A percentile compares a stretch with the other conserved stretches of the same genome.
phyloP scores from a whole-genome alignment of 148 eudicot genomes.

The Rhododendron molle region DNA sequence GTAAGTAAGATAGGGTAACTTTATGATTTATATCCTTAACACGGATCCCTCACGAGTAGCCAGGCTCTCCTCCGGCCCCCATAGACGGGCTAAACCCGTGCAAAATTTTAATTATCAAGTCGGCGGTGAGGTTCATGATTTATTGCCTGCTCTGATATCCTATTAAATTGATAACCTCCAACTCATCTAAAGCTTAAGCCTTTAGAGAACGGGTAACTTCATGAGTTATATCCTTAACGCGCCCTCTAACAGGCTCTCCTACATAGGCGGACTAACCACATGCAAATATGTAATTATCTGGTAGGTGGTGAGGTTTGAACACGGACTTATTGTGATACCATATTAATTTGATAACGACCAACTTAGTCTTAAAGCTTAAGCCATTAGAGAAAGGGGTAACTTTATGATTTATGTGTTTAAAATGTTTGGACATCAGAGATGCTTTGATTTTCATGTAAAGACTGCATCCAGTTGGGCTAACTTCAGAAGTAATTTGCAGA shows the following conservation, averaged over 20 bases:
- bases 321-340: neutral
- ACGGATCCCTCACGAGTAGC: neutral
- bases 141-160: neutral
- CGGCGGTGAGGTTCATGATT: neutral
- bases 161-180: neutral
- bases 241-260: neutral
- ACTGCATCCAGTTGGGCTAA: conserved; percentile 10
- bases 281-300: neutral
- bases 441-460: neutral
- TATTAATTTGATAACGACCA: neutral
- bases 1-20: no score
- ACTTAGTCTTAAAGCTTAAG: neutral
- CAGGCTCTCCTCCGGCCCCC: neutral
- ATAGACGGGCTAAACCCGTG: neutral
- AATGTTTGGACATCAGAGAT: neutral
- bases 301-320: neutral
- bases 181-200: neutral
- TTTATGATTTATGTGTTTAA: neutral
- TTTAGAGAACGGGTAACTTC: neutral
- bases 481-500: conserved; percentile 35
- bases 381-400: neutral
- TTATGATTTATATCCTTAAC: neutral
- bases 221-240: neutral
- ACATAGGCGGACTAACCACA: neutral
- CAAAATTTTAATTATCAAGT: neutral